Base-by-base conservation (phyloP, 2,329 filamentous ascomycete genomes). In the Penicillium thymicola region DNA sequence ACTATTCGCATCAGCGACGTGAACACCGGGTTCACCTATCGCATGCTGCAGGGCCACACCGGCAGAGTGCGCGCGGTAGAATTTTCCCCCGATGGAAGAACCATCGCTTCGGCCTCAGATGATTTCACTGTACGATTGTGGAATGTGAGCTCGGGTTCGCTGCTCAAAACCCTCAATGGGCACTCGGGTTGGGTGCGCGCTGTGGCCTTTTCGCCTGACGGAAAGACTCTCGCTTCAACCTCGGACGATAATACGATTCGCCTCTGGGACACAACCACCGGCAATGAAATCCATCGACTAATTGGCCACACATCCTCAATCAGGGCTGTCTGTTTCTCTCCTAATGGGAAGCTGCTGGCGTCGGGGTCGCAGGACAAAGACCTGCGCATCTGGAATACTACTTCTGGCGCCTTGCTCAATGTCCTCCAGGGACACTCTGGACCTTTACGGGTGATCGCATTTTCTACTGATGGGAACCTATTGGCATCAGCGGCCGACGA, bases 11-110 rank as follows among this genome's bases (percentile, higher is more conserved):
- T 56, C 34, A 56, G 54, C 27, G 54, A 56, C 21, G 54, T 51
- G 28, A 56, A 52, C 21, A 56, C 48, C n/a, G 54, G 54, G 9
- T 56, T 56, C 28, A 56, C 54, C 28, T 56, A 56, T 23, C 54
- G 54, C 47, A 56, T 28, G 18, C 42, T 56, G 13, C 42, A 56
- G 34, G 54, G 54, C 25, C 54, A 56, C 42, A 56, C 54, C 1
- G 54, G 54, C 28, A 56, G 46, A 40, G 54, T 56, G 28, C 48
- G 54, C 23, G 54, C 48, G 10, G 54, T 56, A 16, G 54, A 52
- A 41, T 56, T 52, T n/a, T 52, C 48, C 21, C 48, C 54, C 13
- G 54, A 56, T 32, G 54, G 54, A 6, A 52, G 14, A 28, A 56
- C 48, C 4, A 28, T 56, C n/a, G 54, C 48, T n/a, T 56, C 54